These are phyloP conservation scores for Globisporangium takayamanum DNA, from an alignment of 352 stramenopile species.

Conservation along the genomic window DNA sequence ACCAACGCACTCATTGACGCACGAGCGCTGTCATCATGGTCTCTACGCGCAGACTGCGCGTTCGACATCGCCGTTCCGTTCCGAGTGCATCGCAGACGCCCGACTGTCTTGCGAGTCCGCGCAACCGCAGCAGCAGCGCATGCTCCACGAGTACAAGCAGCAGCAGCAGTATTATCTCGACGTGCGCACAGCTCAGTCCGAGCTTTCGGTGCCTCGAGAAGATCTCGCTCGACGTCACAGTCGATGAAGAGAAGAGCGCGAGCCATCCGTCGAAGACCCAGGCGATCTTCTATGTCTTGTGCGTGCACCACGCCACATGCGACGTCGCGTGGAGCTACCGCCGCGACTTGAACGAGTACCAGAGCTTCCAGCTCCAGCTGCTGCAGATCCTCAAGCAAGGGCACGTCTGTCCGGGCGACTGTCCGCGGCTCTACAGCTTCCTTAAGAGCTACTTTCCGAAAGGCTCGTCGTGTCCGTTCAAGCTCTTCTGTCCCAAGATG, in stretches of 20 bases:
- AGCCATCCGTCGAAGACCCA: not conserved
- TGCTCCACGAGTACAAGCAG: not conserved
- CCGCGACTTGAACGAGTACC: not conserved
- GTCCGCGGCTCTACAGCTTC: slow-evolving; percentile 18
- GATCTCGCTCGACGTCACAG: slow-evolving; percentile 5
- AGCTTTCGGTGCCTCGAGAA: slow-evolving; percentile 12
- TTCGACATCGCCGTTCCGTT: not conserved
- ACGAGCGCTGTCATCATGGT: not conserved
- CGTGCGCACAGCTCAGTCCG: slow-evolving; percentile 5
- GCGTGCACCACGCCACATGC: slow-evolving; percentile 6
- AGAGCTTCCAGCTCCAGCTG: slow-evolving; percentile 2
- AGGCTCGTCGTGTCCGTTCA: slow-evolving; percentile 6
- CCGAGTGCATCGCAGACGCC: slow-evolving; percentile 1
- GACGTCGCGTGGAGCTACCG: slow-evolving; percentile 9
- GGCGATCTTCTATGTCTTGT: slow-evolving; percentile 9
- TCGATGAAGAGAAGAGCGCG: slow-evolving; percentile 9
- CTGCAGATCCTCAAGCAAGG: slow-evolving; percentile 7
- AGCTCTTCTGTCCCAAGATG: not conserved
- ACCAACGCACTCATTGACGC: not conserved
- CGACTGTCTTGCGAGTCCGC: slow-evolving; percentile 4
- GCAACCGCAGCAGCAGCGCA: not conserved
- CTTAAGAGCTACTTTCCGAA: slow-evolving; percentile 16
- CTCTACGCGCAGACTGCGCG: not conserved
- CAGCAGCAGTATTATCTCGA: slow-evolving; percentile 1
- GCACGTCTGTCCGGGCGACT: slow-evolving; percentile 10